phyloP scores from a whole-genome alignment of 345 rosid species.

The Linum trigynum region DNA sequence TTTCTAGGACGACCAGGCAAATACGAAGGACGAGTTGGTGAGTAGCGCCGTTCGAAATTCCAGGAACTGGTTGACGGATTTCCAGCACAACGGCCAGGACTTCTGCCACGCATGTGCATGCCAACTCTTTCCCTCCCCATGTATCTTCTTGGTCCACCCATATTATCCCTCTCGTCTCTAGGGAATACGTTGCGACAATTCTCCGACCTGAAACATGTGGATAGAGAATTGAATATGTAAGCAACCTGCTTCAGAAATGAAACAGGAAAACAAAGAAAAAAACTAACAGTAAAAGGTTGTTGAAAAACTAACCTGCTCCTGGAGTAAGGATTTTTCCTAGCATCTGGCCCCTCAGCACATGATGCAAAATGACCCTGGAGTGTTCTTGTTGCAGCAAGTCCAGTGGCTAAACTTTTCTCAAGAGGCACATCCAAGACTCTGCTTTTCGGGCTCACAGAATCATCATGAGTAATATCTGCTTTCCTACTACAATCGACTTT shows the following conservation, averaged over 20 bases:
- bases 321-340: constrained; percentile 3
- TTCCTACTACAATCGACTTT: constrained; percentile 10
- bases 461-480: constrained; percentile 16
- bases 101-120: constrained; percentile 24
- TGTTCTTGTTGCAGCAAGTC: constrained; percentile 16
- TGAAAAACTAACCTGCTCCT: constrained; percentile 33
- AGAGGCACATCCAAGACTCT: constrained; percentile 18
- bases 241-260: background rate
- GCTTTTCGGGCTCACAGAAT: constrained; percentile 11
- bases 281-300: background rate
- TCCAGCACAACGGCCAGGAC: constrained; percentile 23
- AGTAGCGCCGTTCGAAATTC: constrained; percentile 28
- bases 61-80: constrained; percentile 19
- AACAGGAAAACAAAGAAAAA: background rate
- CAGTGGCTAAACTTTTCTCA: constrained; percentile 24
- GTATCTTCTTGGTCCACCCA: constrained; percentile 17
- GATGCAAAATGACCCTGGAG: constrained; percentile 23
- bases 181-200: constrained; percentile 18
- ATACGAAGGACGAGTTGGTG: constrained; percentile 21
- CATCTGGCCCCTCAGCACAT: constrained; percentile 16
- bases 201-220: constrained; percentile 33
- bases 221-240: background rate
- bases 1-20: constrained; percentile 24
- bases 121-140: constrained; percentile 31
- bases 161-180: constrained; percentile 19